A percentile compares a stretch with the other conserved stretches of the same genome.
phyloP scores from a whole-genome alignment of 495 filamentous ascomycete genomes.

The Aspergillus carlsbadensis region DNA sequence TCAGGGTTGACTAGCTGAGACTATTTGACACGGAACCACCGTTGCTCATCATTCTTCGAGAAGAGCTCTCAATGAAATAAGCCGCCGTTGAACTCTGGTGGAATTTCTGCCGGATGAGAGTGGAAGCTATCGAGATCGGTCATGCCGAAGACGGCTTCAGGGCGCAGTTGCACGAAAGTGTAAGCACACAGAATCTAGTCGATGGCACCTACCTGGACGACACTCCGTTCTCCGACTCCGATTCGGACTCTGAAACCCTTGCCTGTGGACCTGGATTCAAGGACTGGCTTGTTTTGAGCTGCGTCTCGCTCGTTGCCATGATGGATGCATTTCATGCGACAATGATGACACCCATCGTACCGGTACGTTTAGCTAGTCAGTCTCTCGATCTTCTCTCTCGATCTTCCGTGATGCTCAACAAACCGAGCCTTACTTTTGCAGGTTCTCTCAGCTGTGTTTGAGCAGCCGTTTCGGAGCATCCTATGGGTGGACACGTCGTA shows the following conservation, averaged over 20 bases:
- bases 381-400: neutral
- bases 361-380: slow-evolving; percentile 13
- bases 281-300: slow-evolving; percentile 36
- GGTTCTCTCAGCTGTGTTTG: slow-evolving; percentile 30
- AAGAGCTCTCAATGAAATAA: slow-evolving; percentile 5
- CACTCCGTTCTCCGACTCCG: slow-evolving; percentile 5
- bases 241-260: slow-evolving; percentile 8
- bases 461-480: slow-evolving; percentile 27
- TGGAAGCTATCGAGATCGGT: slow-evolving; percentile 16
- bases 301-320: slow-evolving; percentile 33
- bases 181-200: slow-evolving; percentile 12
- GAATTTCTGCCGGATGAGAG: slow-evolving; percentile 15
- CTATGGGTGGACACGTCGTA: slow-evolving; percentile 46
- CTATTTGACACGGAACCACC: neutral
- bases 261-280: slow-evolving; percentile 27
- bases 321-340: slow-evolving; percentile 44
- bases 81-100: neutral
- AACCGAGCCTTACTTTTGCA: slow-evolving; percentile 10
- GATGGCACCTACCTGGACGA: slow-evolving; percentile 4
- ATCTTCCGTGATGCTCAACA: neutral
- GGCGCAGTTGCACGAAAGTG: slow-evolving; percentile 8
- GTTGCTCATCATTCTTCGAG: neutral
- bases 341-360: slow-evolving; percentile 29
- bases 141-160: slow-evolving; percentile 27
- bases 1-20: neutral